Evolutionary conservation across 1,139 yeast genomes (phyloP).

Genomic region (Yamadazyma atlantica): DNA sequence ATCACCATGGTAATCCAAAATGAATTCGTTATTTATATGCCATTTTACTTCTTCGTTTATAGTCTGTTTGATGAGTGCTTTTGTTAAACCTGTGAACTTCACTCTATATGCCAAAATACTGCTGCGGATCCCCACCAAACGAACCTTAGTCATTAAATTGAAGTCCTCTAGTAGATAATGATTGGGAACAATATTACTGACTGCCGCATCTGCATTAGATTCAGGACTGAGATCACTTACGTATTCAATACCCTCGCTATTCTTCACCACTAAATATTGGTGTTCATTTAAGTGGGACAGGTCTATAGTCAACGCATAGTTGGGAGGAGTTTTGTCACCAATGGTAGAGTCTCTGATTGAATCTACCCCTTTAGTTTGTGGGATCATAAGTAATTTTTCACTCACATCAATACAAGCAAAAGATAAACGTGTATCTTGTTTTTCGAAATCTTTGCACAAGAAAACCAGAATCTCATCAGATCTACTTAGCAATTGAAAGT

Average conservation of each 20-base stretch:
- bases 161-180: neutral
- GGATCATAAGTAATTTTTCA: constrained; percentile 28
- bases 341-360: constrained; percentile 46
- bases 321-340: constrained; percentile 49
- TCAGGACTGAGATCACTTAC: neutral
- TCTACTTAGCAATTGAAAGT: neutral
- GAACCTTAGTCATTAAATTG: neutral
- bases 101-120: constrained; percentile 48
- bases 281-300: constrained; percentile 2
- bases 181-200: neutral
- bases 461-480: neutral
- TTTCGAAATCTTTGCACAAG: neutral
- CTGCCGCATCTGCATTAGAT: neutral
- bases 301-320: constrained; percentile 27
- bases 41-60: constrained; percentile 76
- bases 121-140: constrained; percentile 49
- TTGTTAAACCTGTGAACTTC: constrained; percentile 24
- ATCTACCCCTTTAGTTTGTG: constrained; percentile 34
- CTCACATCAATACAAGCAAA: constrained; percentile 39
- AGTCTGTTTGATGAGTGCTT: constrained; percentile 71
- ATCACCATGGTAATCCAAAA: constrained; percentile 55
- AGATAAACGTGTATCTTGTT: neutral
- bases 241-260: constrained; percentile 4
- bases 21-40: constrained; percentile 51
- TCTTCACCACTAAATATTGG: constrained; percentile 4